phyloP scores from a whole-genome alignment of 1,139 yeast genomes.

The Tardiomyces blankii region DNA sequence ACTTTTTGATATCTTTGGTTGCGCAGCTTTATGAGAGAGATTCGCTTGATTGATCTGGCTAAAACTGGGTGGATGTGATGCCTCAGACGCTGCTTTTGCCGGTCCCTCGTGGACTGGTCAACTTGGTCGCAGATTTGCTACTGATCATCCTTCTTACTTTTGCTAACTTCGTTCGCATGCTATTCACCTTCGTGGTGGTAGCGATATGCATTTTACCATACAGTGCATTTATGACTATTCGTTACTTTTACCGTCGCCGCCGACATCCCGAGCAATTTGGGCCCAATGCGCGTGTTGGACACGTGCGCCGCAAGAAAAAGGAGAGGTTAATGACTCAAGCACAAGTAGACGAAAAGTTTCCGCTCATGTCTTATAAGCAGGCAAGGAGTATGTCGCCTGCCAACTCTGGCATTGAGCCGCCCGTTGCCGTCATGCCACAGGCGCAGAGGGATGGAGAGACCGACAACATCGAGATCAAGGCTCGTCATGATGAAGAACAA shows the following conservation, averaged over 20 bases:
- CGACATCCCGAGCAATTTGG: constrained; percentile 11
- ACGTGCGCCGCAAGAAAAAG: constrained; percentile 17
- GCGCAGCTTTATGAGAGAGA: too few species aligned
- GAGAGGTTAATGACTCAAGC: constrained; percentile 36
- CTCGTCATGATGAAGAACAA: too few species aligned
- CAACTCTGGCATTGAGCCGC: too few species aligned
- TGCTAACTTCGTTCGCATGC: constrained; percentile 12
- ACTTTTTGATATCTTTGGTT: too few species aligned
- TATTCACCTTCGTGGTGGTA: constrained; percentile 11
- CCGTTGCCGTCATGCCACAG: too few species aligned
- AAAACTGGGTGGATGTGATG: too few species aligned
- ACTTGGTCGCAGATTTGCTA: constrained; percentile 1
- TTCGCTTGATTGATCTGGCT: too few species aligned
- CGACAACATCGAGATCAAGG: too few species aligned
- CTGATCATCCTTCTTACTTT: constrained; percentile 4
- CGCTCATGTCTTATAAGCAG: constrained; percentile 46
- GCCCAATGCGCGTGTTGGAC: constrained; percentile 9
- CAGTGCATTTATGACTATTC: constrained; percentile 25
- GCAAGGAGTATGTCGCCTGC: constrained; percentile 6
- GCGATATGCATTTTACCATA: constrained; percentile 12
- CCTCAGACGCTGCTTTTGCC: neutral
- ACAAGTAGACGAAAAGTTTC: constrained; percentile 61
- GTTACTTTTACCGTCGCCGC: constrained; percentile 23
- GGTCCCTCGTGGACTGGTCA: neutral
- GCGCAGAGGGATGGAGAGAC: too few species aligned